phyloP scores from a whole-genome alignment of 345 rosid genomes.

The Balakata baccata region DNA sequence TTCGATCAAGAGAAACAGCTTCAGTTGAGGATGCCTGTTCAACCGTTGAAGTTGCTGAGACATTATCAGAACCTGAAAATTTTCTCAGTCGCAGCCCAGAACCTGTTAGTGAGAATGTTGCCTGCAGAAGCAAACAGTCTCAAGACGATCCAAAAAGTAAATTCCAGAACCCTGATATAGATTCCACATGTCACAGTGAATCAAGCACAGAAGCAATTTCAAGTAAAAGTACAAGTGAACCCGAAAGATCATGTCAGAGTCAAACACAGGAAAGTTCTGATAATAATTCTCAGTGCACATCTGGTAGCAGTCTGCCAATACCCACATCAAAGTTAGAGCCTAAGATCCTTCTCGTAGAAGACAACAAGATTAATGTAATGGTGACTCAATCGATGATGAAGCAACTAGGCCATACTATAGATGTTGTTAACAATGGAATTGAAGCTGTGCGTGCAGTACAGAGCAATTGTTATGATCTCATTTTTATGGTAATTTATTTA shows the following conservation, averaged over 20 bases:
- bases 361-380: constrained; percentile 84
- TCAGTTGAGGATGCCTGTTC: constrained; percentile 57
- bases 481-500: constrained; percentile 60
- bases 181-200: constrained; percentile 29
- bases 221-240: constrained; percentile 32
- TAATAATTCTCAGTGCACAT: constrained; percentile 23
- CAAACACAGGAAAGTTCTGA: constrained; percentile 37
- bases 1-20: constrained; percentile 38
- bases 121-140: constrained; percentile 19
- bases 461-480: constrained; percentile 52
- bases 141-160: constrained; percentile 14
- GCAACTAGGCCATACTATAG: constrained; percentile 69
- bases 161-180: constrained; percentile 14
- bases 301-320: constrained; percentile 26
- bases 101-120: constrained; percentile 26
- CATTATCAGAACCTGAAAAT: constrained; percentile 50
- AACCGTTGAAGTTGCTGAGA: constrained; percentile 38
- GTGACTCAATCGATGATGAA: constrained; percentile 86
- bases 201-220: constrained; percentile 34
- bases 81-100: constrained; percentile 38
- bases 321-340: constrained; percentile 43
- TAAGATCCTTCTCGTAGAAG: constrained; percentile 92
- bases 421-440: constrained; percentile 72
- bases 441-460: constrained; percentile 77
- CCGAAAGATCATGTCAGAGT: constrained; percentile 32